Evolutionary conservation across 2,329 filamentous ascomycete genomes (phyloP).

Genomic region (Pyricularia grisea): DNA sequence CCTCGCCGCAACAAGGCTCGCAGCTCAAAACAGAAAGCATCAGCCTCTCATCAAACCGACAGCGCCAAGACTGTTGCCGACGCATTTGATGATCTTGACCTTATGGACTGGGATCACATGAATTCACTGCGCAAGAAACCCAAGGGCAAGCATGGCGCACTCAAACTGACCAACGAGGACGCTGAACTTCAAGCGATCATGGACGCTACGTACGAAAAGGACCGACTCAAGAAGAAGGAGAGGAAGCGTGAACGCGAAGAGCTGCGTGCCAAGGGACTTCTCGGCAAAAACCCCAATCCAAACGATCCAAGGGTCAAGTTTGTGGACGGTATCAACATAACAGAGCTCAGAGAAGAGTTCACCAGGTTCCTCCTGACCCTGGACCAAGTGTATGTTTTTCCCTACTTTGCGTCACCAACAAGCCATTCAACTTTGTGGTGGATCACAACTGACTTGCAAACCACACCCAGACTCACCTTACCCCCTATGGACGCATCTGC

Average conservation of each 20-base stretch:
- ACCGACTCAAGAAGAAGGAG: slow-evolving; percentile 61
- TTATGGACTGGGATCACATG: slow-evolving; percentile 74
- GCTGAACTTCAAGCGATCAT: slow-evolving; percentile 56
- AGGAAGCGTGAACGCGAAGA: slow-evolving; percentile 63
- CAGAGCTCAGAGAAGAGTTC: slow-evolving; percentile 65
- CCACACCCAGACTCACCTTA: slow-evolving; percentile 49
- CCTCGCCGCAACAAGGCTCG: not conserved
- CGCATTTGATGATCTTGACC: slow-evolving; percentile 61
- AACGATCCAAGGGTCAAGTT: slow-evolving; percentile 63
- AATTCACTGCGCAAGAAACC: slow-evolving; percentile 53
- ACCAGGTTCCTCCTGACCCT: slow-evolving; percentile 57
- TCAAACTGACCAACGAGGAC: slow-evolving; percentile 50
- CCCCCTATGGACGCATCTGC: slow-evolving; percentile 76
- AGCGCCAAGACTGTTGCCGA: slow-evolving; percentile 33
- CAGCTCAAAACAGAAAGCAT: not conserved
- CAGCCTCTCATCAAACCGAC: slow-evolving; percentile 1
- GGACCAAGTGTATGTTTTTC: slow-evolving; percentile 47
- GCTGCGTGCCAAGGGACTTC: slow-evolving; percentile 53
- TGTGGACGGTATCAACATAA: slow-evolving; percentile 57
- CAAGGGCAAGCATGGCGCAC: slow-evolving; percentile 47
- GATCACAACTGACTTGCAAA: not conserved
- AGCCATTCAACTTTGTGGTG: not conserved
- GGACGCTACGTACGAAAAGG: slow-evolving; percentile 52
- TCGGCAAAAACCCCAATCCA: slow-evolving; percentile 48
- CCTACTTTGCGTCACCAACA: not conserved